Evolutionary conservation across 768 basidiomycete genomes (phyloP), one percentile per base, ranked within the genome.

Genomic region (Mycena vulgaris): DNA sequence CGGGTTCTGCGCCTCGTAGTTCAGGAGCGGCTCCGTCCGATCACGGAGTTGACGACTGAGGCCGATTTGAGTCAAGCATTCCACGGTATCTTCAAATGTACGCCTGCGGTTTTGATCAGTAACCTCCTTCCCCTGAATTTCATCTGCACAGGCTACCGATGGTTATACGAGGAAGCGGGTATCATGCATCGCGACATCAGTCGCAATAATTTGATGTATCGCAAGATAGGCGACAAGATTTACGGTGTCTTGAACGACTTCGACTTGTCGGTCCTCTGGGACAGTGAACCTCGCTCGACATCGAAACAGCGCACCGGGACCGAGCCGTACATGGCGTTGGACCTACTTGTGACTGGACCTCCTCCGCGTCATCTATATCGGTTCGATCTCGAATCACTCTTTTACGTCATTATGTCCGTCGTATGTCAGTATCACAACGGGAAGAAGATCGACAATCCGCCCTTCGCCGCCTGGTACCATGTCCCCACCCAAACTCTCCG

Each of bases 31-130:
- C 57, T 66, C 6, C 19, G 17, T 31, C 57, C 64, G 9, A 71
- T 71, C 42, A 78, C 71, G 53, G 80, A 80, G 39, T 75, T 77
- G 42, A 58, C 42, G 65, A 35, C 40, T 25, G 65, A 39, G 33
- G 65, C 56, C 42, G 31, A 57, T 39, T 59, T 66, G 65, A 42
- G 55, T 8, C 33, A 37, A 40, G 35, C 55, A 8, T 57, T 39
- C 14, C 37, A 23, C 25, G 55, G 55, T 23, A 37, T 57, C 23
- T 57, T 37, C 55, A 57, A 39, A 37, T 57, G 55, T 37, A 57
- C 55, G n/a, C n/a, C n/a, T n/a, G n/a, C n/a, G n/a, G n/a, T n/a
- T n/a, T n/a, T n/a, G n/a, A n/a, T n/a, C n/a, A n/a, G n/a, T n/a
- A n/a, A n/a, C n/a, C n/a, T n/a, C n/a, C n/a, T n/a, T n/a, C n/a